Percentiles rank a stretch among this genome's conserved stretches.
These are phyloP conservation scores for Tylopilus sp. DNA, from an alignment of 768 basidiomycete genomes.

Conservation along the genomic window DNA sequence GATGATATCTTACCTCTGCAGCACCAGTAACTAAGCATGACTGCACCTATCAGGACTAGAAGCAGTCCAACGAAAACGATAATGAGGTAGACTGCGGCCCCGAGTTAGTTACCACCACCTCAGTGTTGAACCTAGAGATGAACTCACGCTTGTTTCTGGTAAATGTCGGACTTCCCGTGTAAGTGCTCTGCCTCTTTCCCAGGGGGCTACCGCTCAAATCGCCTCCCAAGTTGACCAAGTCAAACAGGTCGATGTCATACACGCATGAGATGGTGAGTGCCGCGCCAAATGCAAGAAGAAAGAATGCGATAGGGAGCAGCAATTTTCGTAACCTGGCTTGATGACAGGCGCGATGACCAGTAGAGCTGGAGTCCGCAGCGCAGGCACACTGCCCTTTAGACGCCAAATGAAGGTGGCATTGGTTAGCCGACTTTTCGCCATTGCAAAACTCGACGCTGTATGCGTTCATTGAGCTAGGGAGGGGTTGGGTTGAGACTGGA, in stretches of 20 bases:
- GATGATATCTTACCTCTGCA: conserved; percentile 43
- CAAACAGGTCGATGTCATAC: conserved; percentile 22
- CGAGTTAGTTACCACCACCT: background rate
- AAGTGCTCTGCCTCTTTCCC: conserved; percentile 24
- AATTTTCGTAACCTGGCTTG: conserved; percentile 30
- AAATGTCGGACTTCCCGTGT: conserved; percentile 29
- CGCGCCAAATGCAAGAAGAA: conserved; percentile 30
- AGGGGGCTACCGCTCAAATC: conserved; percentile 30
- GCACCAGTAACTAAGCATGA: conserved; percentile 66
- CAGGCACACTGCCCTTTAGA: conserved; percentile 22
- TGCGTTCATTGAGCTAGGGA: conserved; percentile 21
- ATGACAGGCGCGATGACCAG: conserved; percentile 32
- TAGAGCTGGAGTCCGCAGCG: conserved; percentile 12
- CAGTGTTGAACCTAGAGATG: background rate
- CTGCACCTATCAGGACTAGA: conserved; percentile 48
- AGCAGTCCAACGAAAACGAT: conserved; percentile 62
- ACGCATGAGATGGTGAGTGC: conserved; percentile 33
- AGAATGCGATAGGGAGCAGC: conserved; percentile 33
- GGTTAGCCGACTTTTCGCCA: conserved; percentile 17
- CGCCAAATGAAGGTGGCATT: conserved; percentile 24
- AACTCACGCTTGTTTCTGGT: conserved; percentile 41
- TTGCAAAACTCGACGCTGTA: conserved; percentile 3
- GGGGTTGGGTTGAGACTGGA: conserved; percentile 28
- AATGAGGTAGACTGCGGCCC: conserved; percentile 53
- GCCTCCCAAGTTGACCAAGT: conserved; percentile 21